These are phyloP conservation scores for Kandelia obovata DNA, from an alignment of 345 rosid genomes.

Conservation along the genomic window DNA sequence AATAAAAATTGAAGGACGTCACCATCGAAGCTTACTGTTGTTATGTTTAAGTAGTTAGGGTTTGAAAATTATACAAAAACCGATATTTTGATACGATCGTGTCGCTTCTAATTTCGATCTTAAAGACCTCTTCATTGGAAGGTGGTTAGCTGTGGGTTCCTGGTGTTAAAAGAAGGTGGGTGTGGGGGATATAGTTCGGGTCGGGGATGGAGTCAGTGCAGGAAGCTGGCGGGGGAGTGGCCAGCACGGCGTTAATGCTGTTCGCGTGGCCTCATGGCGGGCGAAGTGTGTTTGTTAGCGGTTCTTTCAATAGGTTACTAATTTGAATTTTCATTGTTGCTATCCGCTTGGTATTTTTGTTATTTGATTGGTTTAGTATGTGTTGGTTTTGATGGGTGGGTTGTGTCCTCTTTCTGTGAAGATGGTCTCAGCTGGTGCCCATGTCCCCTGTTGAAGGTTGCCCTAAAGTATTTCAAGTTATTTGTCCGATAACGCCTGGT, in stretches of 20 bases:
- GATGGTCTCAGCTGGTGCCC: slow-evolving; percentile 32
- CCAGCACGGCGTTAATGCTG: slow-evolving; percentile 23
- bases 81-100: slow-evolving; percentile 20
- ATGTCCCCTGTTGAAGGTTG: slow-evolving; percentile 33
- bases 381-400: slow-evolving; percentile 3
- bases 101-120: slow-evolving; percentile 25
- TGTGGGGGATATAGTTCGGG: background rate
- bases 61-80: too few species aligned
- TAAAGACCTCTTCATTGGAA: background rate
- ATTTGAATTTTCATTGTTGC: background rate
- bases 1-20: background rate
- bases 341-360: background rate
- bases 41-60: background rate
- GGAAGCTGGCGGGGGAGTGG: slow-evolving; percentile 21
- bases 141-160: background rate
- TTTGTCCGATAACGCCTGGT: slow-evolving; percentile 25
- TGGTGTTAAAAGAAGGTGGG: background rate
- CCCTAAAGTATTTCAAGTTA: slow-evolving; percentile 27
- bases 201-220: slow-evolving; percentile 22
- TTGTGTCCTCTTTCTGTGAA: slow-evolving; percentile 10
- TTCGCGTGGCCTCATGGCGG: slow-evolving; percentile 36
- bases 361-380: background rate
- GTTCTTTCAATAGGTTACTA: slow-evolving; percentile 31
- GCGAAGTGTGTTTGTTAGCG: slow-evolving; percentile 26
- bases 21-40: slow-evolving; percentile 10